These are phyloP conservation scores for Ophiocordyceps camponoti-saundersi DNA, from an alignment of 2,329 filamentous ascomycete genomes.

Conservation along the genomic window DNA sequence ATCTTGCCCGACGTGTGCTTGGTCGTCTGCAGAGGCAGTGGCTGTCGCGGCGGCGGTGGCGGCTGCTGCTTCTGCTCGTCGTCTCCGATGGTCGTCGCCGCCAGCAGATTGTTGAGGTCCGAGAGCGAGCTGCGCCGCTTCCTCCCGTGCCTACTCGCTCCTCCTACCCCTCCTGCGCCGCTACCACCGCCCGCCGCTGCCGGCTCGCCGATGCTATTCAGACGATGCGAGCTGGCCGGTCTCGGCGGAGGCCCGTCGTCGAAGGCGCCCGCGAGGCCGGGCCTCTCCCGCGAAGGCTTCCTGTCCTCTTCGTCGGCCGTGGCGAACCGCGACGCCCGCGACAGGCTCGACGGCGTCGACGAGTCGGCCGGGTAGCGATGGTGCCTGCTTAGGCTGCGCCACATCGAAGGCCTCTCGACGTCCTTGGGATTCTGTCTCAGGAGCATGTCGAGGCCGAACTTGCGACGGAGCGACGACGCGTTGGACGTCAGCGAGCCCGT, in stretches of 20 bases:
- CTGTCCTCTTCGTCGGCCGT: slow-evolving; percentile 8
- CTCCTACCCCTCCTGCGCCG: slow-evolving; percentile 5
- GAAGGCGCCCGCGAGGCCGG: slow-evolving; percentile 44
- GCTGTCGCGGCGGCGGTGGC: too few species aligned
- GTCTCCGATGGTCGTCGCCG: slow-evolving; percentile 32
- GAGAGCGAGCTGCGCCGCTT: slow-evolving; percentile 87
- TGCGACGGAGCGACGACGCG: slow-evolving; percentile 66
- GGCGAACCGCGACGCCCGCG: slow-evolving; percentile 26
- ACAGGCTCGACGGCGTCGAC: slow-evolving; percentile 37
- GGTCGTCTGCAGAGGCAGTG: slow-evolving; percentile 28
- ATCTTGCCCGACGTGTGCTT: slow-evolving; percentile 38
- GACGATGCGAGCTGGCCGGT: slow-evolving; percentile 38
- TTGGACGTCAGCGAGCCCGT: slow-evolving; percentile 71
- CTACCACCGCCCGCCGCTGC: slow-evolving; percentile 7
- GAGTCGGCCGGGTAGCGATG: slow-evolving; percentile 7
- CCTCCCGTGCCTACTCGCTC: slow-evolving; percentile 34
- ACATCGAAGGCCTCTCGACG: slow-evolving; percentile 55
- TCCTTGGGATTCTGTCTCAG: slow-evolving; percentile 66
- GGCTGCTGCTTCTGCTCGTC: slow-evolving; percentile 13
- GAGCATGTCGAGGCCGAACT: slow-evolving; percentile 65
- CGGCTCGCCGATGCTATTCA: slow-evolving; percentile 44
- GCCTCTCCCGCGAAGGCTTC: slow-evolving; percentile 41
- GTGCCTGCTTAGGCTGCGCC: slow-evolving; percentile 79
- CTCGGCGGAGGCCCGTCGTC: slow-evolving; percentile 33
- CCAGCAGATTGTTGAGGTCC: slow-evolving; percentile 59